These are phyloP conservation scores for Monosporascus cannonballus DNA, from an alignment of 2,329 filamentous ascomycete genomes.

Conservation along the genomic window DNA sequence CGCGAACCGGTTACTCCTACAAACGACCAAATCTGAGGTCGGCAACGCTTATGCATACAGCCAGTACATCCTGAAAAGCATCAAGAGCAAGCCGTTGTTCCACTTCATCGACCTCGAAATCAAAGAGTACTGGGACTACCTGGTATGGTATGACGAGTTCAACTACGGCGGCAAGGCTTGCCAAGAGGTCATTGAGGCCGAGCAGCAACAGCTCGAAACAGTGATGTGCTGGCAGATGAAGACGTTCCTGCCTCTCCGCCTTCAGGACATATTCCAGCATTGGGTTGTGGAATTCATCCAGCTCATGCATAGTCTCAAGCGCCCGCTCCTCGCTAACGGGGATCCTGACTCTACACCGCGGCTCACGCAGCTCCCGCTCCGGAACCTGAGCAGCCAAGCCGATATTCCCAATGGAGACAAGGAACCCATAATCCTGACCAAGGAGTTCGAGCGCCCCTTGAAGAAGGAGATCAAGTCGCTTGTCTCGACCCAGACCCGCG, in stretches of 20 bases:
- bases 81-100: slow-evolving; percentile 91
- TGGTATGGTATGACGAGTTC: slow-evolving; percentile 98
- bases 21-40: slow-evolving; percentile 94
- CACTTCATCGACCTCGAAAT: slow-evolving; percentile 96
- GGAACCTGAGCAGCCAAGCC: slow-evolving; percentile 37
- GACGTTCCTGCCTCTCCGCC: slow-evolving; percentile 72
- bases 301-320: slow-evolving; percentile 84
- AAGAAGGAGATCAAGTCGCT: slow-evolving; percentile 81
- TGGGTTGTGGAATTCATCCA: slow-evolving; percentile 95
- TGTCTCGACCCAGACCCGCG: slow-evolving; percentile 79
- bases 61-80: slow-evolving; percentile 96
- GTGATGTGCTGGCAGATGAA: slow-evolving; percentile 99
- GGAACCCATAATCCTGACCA: slow-evolving; percentile 65
- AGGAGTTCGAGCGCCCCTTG: slow-evolving; percentile 78
- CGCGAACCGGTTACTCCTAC: slow-evolving; percentile 79
- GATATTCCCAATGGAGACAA: slow-evolving; percentile 51
- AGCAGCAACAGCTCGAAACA: slow-evolving; percentile 74
- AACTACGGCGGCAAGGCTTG: slow-evolving; percentile 97
- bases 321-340: slow-evolving; percentile 42
- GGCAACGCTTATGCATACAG: slow-evolving; percentile 95
- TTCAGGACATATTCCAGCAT: slow-evolving; percentile 82
- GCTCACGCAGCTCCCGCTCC: slow-evolving; percentile 53
- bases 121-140: slow-evolving; percentile 98
- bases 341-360: slow-evolving; percentile 47
- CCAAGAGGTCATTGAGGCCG: slow-evolving; percentile 66